Conservation (phyloP, 768 basidiomycete species). For the Xerocomellus amylosporus region DNA sequence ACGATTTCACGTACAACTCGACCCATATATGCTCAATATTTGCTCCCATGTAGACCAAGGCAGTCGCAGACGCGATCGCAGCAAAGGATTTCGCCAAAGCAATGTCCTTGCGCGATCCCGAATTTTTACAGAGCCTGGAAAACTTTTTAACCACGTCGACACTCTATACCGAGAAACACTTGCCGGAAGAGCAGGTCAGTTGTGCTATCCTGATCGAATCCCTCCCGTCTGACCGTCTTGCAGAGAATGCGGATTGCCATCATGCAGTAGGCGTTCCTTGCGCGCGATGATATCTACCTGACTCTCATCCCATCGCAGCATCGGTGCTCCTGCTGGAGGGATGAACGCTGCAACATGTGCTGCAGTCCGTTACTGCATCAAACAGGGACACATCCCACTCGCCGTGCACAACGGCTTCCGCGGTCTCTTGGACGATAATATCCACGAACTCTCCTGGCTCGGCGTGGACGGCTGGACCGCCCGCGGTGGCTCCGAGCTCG, state of each 20-base stretch:
- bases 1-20: not conserved
- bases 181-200: conserved; percentile 50
- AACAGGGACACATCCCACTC: conserved; percentile 89
- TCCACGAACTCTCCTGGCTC: conserved; percentile 89
- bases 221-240: conserved; percentile 10
- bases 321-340: conserved; percentile 96
- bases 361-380: conserved; percentile 88
- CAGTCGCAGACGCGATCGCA: conserved; percentile 78
- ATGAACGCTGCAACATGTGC: conserved; percentile 98
- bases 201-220: not conserved
- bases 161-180: conserved; percentile 48
- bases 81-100: conserved; percentile 83
- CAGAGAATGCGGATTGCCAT: conserved; percentile 79
- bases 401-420: conserved; percentile 95
- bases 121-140: conserved; percentile 82
- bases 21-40: conserved; percentile 4
- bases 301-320: conserved; percentile 43
- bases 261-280: conserved; percentile 64
- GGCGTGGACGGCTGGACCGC: conserved; percentile 96
- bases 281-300: not conserved
- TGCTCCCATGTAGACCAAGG: conserved; percentile 61
- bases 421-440: conserved; percentile 86
- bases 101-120: conserved; percentile 85
- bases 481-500: conserved; percentile 95
- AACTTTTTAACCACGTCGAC: conserved; percentile 80